Evolutionary conservation across 1,284 basidiomycete species (phyloP).

Genomic region (Pseudozyma thailandica): DNA sequence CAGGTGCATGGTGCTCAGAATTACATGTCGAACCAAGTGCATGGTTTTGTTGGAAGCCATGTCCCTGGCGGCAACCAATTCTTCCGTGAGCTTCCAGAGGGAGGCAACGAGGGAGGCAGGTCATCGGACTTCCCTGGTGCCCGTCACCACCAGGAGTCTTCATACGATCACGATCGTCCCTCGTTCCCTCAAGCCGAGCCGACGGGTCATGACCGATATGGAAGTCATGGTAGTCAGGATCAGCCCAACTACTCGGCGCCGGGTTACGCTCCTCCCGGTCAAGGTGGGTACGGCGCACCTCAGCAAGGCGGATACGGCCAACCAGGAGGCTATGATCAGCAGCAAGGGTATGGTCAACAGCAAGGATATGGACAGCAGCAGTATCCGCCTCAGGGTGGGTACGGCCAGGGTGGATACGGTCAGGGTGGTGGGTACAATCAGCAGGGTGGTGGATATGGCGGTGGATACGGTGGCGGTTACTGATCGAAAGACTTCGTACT

Average conservation of each 20-base stretch:
- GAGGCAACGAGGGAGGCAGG: conserved; percentile 11
- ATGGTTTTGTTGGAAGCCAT: conserved; percentile 38
- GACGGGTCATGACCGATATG: conserved; percentile 25
- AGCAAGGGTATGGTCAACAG: conserved; percentile 18
- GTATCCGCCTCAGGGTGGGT: too few species aligned
- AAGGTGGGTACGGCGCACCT: conserved; percentile 24
- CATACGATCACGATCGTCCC: conserved; percentile 23
- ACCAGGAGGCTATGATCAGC: conserved; percentile 19
- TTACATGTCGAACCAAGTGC: conserved; percentile 46
- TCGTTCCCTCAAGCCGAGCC: conserved; percentile 46
- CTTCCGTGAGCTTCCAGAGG: conserved; percentile 30
- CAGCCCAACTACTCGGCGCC: conserved; percentile 10
- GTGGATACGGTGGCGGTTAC: conserved; percentile 39
- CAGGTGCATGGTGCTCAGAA: conserved; percentile 41
- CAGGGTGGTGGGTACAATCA: conserved; percentile 20
- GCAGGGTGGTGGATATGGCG: conserved; percentile 30
- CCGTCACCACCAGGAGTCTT: conserved; percentile 3
- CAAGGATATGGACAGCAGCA: conserved; percentile 23
- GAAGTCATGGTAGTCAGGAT: conserved; percentile 10
- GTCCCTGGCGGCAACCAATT: conserved; percentile 29
- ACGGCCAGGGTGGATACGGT: conserved; percentile 5
- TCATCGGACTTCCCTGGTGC: conserved; percentile 1
- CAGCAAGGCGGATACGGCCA: conserved; percentile 8
- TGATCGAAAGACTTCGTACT: conserved; percentile 1
- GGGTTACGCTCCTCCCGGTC: conserved; percentile 24